Evolutionary conservation across 176 grass and related monocot species (phyloP).

Genomic region (Saccharum officinarum): DNA sequence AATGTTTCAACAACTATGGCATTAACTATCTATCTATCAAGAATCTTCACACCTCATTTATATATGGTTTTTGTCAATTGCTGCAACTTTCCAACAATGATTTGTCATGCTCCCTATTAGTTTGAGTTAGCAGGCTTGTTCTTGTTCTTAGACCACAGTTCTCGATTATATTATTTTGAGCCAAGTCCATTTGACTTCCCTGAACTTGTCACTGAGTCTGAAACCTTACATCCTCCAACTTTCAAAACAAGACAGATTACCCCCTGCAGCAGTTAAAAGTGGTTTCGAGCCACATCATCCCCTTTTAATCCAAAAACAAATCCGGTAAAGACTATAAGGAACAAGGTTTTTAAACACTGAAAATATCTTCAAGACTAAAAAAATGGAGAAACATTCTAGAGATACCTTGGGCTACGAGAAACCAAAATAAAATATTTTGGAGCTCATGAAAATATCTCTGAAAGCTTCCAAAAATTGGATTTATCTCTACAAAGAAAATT

Average conservation of each 20-base stretch:
- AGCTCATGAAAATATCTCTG: neutral
- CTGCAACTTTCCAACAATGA: neutral
- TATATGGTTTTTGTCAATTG: neutral
- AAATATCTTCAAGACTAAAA: neutral
- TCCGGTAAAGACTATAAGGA: neutral
- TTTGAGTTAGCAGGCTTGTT: neutral
- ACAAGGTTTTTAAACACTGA: neutral
- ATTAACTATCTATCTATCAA: neutral
- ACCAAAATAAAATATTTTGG: neutral
- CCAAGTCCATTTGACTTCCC: neutral
- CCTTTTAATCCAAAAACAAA: no score
- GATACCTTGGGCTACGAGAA: neutral
- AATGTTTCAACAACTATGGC: neutral
- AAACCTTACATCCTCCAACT: neutral
- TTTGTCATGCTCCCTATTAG: neutral
- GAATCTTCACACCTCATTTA: slow-evolving; percentile 5
- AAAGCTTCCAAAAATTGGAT: neutral
- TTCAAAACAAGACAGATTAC: neutral
- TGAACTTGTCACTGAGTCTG: neutral
- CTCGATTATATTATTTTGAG: neutral
- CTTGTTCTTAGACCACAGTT: slow-evolving; percentile 10
- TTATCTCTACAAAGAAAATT: neutral
- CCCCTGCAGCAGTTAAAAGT: neutral
- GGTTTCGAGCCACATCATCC: neutral
- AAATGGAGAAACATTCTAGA: neutral